These are phyloP conservation scores for Penicillium subrubescens DNA, from an alignment of 495 filamentous ascomycete species.

Conservation along the genomic window DNA sequence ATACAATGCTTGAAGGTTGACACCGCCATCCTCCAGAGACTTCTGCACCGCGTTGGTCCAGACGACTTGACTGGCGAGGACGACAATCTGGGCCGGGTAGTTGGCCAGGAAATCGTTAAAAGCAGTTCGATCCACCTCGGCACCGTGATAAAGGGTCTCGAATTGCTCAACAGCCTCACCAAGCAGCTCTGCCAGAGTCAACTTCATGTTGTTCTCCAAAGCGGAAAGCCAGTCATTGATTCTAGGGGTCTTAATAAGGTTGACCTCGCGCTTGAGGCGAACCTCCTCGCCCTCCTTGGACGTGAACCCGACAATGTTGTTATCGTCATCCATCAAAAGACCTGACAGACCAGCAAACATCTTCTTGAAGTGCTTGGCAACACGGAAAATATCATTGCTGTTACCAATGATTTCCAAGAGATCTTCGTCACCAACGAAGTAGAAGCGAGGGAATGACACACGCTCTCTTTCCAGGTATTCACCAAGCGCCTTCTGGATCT, in stretches of 20 bases:
- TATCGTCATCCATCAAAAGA: slow-evolving; percentile 86
- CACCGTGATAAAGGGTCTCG: slow-evolving; percentile 65
- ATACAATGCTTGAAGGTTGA: slow-evolving; percentile 65
- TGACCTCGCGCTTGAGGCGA: slow-evolving; percentile 83
- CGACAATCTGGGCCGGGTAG: slow-evolving; percentile 93
- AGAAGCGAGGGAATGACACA: slow-evolving; percentile 96
- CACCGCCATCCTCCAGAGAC: slow-evolving; percentile 69
- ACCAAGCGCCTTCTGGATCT: slow-evolving; percentile 98
- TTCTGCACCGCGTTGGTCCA: slow-evolving; percentile 87
- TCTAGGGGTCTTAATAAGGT: slow-evolving; percentile 84
- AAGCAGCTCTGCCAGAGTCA: slow-evolving; percentile 86
- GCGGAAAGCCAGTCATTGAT: slow-evolving; percentile 98
- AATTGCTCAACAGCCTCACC: slow-evolving; percentile 78
- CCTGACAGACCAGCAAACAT: slow-evolving; percentile 98
- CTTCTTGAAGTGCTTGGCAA: slow-evolving; percentile 98
- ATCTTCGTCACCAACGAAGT: slow-evolving; percentile 99
- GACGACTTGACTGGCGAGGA: slow-evolving; percentile 90
- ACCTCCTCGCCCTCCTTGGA: slow-evolving; percentile 96
- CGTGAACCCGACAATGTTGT: slow-evolving; percentile 84
- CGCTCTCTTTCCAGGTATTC: slow-evolving; percentile 98
- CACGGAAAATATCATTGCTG: slow-evolving; percentile 92
- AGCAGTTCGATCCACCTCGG: slow-evolving; percentile 62
- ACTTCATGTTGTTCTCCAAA: slow-evolving; percentile 91
- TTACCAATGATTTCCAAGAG: slow-evolving; percentile 99
- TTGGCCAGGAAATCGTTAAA: slow-evolving; percentile 75